phyloP scores from a whole-genome alignment of 192 early-diverging fungal species.

The Coemansia sp. region DNA sequence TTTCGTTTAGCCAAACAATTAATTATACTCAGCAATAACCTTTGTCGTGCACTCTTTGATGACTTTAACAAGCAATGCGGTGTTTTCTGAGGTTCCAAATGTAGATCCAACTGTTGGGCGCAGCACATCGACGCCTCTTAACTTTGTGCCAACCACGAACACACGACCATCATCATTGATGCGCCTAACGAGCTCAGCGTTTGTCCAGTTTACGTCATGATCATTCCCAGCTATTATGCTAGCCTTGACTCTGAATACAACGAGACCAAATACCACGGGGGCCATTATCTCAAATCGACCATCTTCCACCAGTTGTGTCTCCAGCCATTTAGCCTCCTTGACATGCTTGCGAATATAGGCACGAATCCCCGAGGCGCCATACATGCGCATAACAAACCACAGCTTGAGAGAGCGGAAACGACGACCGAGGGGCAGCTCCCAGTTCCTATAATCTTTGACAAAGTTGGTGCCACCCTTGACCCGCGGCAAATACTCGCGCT shows the following conservation, averaged over 20 bases:
- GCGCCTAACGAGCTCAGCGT: slow-evolving; percentile 17
- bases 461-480: slow-evolving; percentile 32
- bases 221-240: slow-evolving; percentile 5
- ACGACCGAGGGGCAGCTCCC: slow-evolving; percentile 60
- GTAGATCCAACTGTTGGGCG: slow-evolving; percentile 40
- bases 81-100: slow-evolving; percentile 20
- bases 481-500: slow-evolving; percentile 55
- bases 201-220: slow-evolving; percentile 26
- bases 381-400: slow-evolving; percentile 65
- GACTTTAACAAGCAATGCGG: slow-evolving; percentile 17
- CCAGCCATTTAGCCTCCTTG: slow-evolving; percentile 39
- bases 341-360: slow-evolving; percentile 53
- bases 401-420: slow-evolving; percentile 65
- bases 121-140: slow-evolving; percentile 36
- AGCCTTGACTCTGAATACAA: slow-evolving; percentile 52
- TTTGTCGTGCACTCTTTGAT: slow-evolving; percentile 11
- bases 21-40: slow-evolving; percentile 6
- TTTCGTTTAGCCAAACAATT: no score
- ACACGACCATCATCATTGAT: slow-evolving; percentile 48
- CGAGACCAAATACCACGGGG: slow-evolving; percentile 48
- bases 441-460: slow-evolving; percentile 58
- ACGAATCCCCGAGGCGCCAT: slow-evolving; percentile 57
- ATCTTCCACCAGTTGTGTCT: slow-evolving; percentile 34
- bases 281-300: slow-evolving; percentile 53
- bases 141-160: slow-evolving; percentile 38